Conservation (phyloP, 257 asterid genomes). For the Henckelia pumila region DNA sequence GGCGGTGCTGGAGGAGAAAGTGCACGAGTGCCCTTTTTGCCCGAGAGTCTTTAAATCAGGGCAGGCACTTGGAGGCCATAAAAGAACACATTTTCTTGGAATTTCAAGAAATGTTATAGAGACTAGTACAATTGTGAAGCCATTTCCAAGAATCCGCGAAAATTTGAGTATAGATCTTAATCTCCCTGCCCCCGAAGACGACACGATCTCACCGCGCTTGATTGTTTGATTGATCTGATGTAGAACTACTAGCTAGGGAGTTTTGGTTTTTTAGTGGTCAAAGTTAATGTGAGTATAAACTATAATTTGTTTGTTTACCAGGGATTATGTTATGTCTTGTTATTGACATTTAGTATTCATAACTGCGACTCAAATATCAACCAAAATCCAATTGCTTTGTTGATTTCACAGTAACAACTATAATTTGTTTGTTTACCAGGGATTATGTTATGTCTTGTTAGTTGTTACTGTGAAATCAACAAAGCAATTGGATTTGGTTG, state of each 20-base stretch:
- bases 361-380: too few relatives aligned
- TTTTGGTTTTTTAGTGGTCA: too few relatives aligned
- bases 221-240: conserved; percentile 69
- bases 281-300: too few relatives aligned
- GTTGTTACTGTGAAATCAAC: too few relatives aligned
- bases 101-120: conserved; percentile 20
- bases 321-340: too few relatives aligned
- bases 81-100: conserved; percentile 61
- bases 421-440: too few relatives aligned
- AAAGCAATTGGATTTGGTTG: too few relatives aligned
- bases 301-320: too few relatives aligned
- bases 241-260: conserved; percentile 15
- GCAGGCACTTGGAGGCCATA: conserved; percentile 95
- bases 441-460: too few relatives aligned
- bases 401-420: too few relatives aligned
- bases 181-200: conserved; percentile 73
- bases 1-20: conserved; percentile 37
- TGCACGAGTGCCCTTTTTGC: conserved; percentile 77
- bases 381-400: too few relatives aligned
- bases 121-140: conserved; percentile 6
- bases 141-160: conserved; percentile 36
- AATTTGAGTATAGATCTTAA: conserved; percentile 66
- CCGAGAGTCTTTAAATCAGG: conserved; percentile 73
- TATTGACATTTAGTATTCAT: too few relatives aligned
- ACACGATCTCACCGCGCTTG: conserved; percentile 18